These are phyloP conservation scores for Castanea mollissima DNA, from an alignment of 306 rosid genomes.

Conservation along the genomic window DNA sequence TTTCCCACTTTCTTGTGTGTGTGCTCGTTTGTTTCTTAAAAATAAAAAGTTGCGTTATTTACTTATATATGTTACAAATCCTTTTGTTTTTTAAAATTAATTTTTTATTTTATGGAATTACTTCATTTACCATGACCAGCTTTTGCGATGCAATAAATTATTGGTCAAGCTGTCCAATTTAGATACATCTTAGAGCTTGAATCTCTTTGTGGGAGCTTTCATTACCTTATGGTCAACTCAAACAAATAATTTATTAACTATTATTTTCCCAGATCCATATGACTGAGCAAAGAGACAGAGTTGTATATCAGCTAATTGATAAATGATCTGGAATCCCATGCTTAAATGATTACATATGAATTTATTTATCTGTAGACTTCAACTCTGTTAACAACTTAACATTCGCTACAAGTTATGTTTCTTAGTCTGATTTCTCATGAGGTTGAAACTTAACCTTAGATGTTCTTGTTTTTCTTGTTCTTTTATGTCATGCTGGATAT, in stretches of 20 bases:
- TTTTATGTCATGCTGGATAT: neutral
- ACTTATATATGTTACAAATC: no score
- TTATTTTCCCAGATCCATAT: neutral
- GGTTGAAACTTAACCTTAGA: neutral
- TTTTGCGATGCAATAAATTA: neutral
- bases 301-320: neutral
- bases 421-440: neutral
- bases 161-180: neutral
- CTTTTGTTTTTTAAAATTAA: neutral
- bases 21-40: no score
- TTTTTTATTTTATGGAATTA: neutral
- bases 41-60: no score
- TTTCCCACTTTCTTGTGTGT: no score
- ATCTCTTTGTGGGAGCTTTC: neutral
- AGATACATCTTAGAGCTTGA: slow-evolving; percentile 1
- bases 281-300: neutral
- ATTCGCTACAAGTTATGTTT: neutral
- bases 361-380: neutral
- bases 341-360: neutral
- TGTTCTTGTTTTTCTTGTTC: neutral
- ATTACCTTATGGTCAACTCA: neutral
- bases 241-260: neutral
- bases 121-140: neutral
- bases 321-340: neutral
- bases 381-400: neutral